These are phyloP conservation scores for Poronia punctata DNA, from an alignment of 495 filamentous ascomycete genomes.

Conservation along the genomic window DNA sequence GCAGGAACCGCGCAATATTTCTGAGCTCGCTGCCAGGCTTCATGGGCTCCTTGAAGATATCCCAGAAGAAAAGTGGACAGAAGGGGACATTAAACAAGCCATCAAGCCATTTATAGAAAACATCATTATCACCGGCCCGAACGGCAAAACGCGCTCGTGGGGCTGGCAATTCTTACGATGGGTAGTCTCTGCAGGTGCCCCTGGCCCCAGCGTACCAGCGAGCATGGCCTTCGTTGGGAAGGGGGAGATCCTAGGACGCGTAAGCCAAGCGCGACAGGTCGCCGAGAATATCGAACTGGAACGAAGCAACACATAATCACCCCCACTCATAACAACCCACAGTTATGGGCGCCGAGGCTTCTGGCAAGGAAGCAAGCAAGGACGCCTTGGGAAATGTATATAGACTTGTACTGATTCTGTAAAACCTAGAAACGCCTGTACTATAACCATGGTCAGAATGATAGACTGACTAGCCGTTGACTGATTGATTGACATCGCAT, in stretches of 20 bases:
- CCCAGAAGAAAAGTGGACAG: constrained; percentile 10
- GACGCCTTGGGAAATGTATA: not conserved
- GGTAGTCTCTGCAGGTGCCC: constrained; percentile 50
- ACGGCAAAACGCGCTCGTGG: constrained; percentile 24
- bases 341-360: too few relatives aligned
- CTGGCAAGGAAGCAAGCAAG: too few relatives aligned
- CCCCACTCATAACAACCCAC: too few relatives aligned
- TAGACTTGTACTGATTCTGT: constrained; percentile 6
- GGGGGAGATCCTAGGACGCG: constrained; percentile 48
- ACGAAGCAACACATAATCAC: not conserved
- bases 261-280: constrained; percentile 37
- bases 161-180: constrained; percentile 58
- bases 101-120: constrained; percentile 4
- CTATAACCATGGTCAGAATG: constrained; percentile 1
- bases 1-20: constrained; percentile 23
- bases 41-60: constrained; percentile 16
- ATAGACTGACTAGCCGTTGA: not conserved
- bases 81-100: constrained; percentile 8
- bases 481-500: not conserved
- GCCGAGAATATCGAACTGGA: constrained; percentile 4
- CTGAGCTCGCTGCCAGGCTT: constrained; percentile 16
- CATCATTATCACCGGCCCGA: constrained; percentile 3
- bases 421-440: constrained; percentile 9
- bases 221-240: constrained; percentile 59
- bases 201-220: constrained; percentile 52